Base-by-base conservation (phyloP, 352 stramenopile genomes). In the Blastocystis sp. region DNA sequence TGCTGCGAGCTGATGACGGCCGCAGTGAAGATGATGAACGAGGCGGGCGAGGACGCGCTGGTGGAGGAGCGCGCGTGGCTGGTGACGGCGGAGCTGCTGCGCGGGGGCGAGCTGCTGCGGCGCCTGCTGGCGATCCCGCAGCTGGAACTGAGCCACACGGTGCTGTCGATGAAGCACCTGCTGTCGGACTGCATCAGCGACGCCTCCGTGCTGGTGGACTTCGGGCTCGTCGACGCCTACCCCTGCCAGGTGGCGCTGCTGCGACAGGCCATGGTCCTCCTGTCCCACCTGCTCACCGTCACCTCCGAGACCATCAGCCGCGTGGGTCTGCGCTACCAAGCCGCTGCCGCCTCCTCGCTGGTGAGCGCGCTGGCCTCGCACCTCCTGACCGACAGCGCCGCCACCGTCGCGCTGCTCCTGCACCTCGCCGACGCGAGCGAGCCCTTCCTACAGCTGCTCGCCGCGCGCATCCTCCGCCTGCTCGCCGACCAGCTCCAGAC, bases 331-430 rank as follows among this genome's bases (percentile, higher is more conserved):
- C 74, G 56, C 17, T 40, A 28, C 41, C 66, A 76, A 1, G 10
- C 43, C 1, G 5, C 74, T 14, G 17, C 19, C 21, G 19, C 74
- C 34, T 40, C 53, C 14, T 19, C 34, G 9, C 60, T 84, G 10
- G 74, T 84, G 34, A 70, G 53, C 19, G 67, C 52, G 40, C 23
- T 84, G 2, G 74, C 74, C 1, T 84, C 74, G 19, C 74, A 84
- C 14, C 74, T 84, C 0, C 45, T 84, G 17, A 62, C 74, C 1
- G 74, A 84, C 3, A 67, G 53, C 21, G 5, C 17, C 40, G 14
- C 61, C 14, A 52, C 60, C 9, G 28, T 84, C n/a, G 38, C 74
- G 2, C 52, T 84, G 9, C 34, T 84, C 21, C 41, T 84, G n/a
- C 56, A 64, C 38, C 2, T 69, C 38, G 56, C 74, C 7, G 23